Conservation (phyloP, 2,329 filamentous ascomycete species). For the Ceratocystis cubensis region DNA sequence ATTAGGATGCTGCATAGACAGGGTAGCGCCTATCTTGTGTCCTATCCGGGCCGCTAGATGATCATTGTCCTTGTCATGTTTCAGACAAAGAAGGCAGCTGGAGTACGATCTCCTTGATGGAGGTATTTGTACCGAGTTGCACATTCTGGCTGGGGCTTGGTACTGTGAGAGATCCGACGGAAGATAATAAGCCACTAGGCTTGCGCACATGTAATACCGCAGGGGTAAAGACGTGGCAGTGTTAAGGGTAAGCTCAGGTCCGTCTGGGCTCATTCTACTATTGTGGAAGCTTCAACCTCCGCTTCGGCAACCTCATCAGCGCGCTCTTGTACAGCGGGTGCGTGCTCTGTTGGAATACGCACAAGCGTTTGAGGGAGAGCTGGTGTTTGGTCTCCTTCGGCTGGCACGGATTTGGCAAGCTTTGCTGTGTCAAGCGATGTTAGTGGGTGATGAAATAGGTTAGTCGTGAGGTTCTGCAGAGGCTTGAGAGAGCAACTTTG, state of each 20-base stretch:
- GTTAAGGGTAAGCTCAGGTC: background rate
- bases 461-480: background rate
- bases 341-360: constrained; percentile 71
- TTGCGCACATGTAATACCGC: background rate
- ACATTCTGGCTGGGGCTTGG: background rate
- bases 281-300: constrained; percentile 30
- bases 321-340: constrained; percentile 49
- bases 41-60: background rate
- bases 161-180: background rate
- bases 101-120: background rate
- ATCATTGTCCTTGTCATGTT: background rate
- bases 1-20: background rate
- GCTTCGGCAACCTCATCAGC: constrained; percentile 37
- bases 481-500: background rate
- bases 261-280: background rate
- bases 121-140: background rate
- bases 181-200: background rate
- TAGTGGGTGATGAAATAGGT: background rate
- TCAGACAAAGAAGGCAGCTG: background rate
- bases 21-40: background rate
- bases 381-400: constrained; percentile 7
- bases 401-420: constrained; percentile 14
- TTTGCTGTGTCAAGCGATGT: constrained; percentile 12
- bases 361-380: constrained; percentile 66
- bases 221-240: background rate